These are phyloP conservation scores for Sporothrix schenckii DNA, from an alignment of 2,329 filamentous ascomycete genomes.

Conservation along the genomic window DNA sequence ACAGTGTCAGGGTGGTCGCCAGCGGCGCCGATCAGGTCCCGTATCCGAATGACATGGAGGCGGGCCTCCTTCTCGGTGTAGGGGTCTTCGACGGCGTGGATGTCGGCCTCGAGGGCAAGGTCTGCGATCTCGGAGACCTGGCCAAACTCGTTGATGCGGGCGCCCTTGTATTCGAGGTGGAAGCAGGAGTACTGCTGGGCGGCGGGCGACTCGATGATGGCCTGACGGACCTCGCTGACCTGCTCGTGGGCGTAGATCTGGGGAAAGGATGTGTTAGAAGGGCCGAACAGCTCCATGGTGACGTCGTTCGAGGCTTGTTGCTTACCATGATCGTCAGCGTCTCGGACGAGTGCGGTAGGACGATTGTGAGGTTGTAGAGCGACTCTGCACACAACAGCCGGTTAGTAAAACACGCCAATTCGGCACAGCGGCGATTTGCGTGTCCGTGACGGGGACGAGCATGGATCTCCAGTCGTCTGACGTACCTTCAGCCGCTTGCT, in stretches of 20 bases:
- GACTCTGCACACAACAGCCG: conserved; percentile 44
- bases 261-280: conserved; percentile 24
- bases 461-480: conserved; percentile 33
- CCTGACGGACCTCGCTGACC: conserved; percentile 94
- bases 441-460: neutral
- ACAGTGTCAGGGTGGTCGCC: conserved; percentile 85
- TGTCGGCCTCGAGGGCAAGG: conserved; percentile 74
- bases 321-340: conserved; percentile 83
- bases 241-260: conserved; percentile 92
- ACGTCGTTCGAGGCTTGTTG: neutral
- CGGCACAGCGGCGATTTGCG: neutral
- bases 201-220: conserved; percentile 87
- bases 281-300: neutral
- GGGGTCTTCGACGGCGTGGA: conserved; percentile 85
- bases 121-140: conserved; percentile 86
- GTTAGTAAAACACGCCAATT: conserved; percentile 7
- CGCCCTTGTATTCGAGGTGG: conserved; percentile 87
- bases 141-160: conserved; percentile 92
- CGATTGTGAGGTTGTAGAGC: conserved; percentile 68
- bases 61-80: conserved; percentile 98
- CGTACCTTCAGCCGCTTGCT: conserved; percentile 43
- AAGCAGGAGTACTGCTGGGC: conserved; percentile 99
- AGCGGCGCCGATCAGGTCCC: conserved; percentile 90
- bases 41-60: conserved; percentile 86
- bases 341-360: conserved; percentile 76